Evolutionary conservation across 306 rosid species (phyloP).

Genomic region (Quercus variabilis): DNA sequence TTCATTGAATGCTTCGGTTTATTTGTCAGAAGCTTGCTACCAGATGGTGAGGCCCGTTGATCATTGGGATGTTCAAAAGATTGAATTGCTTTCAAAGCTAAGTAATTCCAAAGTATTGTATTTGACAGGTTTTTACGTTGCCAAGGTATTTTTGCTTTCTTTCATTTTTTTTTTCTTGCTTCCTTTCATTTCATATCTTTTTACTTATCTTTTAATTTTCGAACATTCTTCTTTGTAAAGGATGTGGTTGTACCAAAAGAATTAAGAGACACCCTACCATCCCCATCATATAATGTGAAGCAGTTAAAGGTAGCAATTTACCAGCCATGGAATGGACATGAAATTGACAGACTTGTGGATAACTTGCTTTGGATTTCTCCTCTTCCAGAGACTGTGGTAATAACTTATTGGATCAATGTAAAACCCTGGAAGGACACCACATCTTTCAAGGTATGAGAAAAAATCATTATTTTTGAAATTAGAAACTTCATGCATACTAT

Average conservation of each 20-base stretch:
- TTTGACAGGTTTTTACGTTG: not conserved
- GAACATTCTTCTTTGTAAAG: not conserved
- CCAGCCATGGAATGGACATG: not conserved
- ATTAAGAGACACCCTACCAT: conserved; percentile 8
- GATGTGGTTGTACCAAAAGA: not conserved
- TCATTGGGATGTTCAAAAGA: not conserved
- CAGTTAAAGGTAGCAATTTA: not conserved
- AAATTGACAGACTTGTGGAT: not conserved
- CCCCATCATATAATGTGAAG: conserved; percentile 11
- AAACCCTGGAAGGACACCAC: no score
- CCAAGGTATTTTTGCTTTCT: not conserved
- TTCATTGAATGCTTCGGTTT: conserved; percentile 4
- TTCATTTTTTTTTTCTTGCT: not conserved
- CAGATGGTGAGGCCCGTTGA: not conserved
- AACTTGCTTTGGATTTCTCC: conserved; percentile 8
- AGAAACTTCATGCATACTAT: no score
- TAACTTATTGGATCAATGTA: no score
- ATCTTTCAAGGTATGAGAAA: not conserved
- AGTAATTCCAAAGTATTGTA: not conserved
- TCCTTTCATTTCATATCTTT: not conserved
- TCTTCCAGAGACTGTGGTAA: not conserved
- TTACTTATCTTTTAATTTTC: not conserved
- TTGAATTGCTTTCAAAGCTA: conserved; percentile 12
- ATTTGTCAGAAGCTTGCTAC: not conserved
- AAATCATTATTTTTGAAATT: not conserved